phyloP scores from a whole-genome alignment of 345 rosid species.

The Populus tremula region DNA sequence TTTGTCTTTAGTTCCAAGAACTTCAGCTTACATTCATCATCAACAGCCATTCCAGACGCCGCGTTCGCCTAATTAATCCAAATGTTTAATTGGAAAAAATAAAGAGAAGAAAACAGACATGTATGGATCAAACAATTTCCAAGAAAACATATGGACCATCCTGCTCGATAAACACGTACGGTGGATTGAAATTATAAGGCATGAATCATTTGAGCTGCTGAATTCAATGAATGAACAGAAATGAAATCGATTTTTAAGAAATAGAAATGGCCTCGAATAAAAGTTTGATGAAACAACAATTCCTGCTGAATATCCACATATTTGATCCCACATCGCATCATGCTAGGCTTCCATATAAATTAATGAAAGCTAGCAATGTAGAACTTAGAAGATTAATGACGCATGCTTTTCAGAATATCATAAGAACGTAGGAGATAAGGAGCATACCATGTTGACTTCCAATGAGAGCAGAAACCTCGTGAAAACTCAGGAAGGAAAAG shows the following conservation, averaged over 20 bases:
- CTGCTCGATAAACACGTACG: background rate
- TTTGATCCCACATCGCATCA: background rate
- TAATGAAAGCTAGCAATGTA: too few relatives aligned
- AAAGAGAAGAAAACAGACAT: background rate
- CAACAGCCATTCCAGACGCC: conserved; percentile 93
- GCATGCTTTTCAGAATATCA: background rate
- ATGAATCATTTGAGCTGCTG: background rate
- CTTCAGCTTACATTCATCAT: conserved; percentile 83
- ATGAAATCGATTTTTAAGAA: background rate
- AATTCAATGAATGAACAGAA: background rate
- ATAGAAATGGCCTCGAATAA: background rate
- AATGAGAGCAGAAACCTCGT: conserved; percentile 24
- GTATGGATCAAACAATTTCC: background rate
- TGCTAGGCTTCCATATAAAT: background rate
- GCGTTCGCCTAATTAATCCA: conserved; percentile 68
- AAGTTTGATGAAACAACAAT: background rate
- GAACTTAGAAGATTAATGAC: background rate
- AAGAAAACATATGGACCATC: background rate
- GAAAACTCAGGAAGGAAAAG: conserved; percentile 24
- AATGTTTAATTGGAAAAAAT: background rate
- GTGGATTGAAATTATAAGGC: background rate
- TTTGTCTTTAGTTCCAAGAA: conserved; percentile 81
- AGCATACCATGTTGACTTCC: conserved; percentile 49
- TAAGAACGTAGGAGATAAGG: background rate
- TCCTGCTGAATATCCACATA: background rate